Percentiles rank a stretch among this genome's conserved stretches.
Evolutionary conservation across 192 early-diverging fungal species (phyloP).

Genomic region (Linnemannia schmuckeri): DNA sequence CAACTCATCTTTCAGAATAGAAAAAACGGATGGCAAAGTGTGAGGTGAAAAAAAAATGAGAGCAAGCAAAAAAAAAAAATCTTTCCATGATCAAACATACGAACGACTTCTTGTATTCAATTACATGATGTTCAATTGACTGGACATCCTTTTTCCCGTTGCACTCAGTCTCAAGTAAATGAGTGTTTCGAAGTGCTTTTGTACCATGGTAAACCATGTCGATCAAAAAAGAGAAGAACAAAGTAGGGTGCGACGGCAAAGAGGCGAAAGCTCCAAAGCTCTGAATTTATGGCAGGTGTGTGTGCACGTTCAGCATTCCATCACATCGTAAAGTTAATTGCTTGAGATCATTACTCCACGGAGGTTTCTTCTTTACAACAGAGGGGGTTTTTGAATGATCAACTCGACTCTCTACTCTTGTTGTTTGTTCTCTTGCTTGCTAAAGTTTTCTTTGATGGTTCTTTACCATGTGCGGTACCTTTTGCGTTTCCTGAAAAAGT

Average conservation of each 20-base stretch:
- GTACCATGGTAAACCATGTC: not conserved
- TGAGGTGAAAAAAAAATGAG: not conserved
- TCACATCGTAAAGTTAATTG: not conserved
- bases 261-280: conserved; percentile 17
- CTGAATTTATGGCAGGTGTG: too few relatives aligned
- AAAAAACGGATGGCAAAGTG: not conserved
- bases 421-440: conserved; percentile 1
- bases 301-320: conserved; percentile 1
- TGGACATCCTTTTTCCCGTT: not conserved
- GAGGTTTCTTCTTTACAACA: not conserved
- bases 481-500: not conserved
- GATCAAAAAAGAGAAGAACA: not conserved
- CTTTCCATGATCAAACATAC: too few relatives aligned
- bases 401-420: not conserved
- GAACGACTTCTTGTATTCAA: not conserved
- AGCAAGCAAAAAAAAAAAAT: not conserved
- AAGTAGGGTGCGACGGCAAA: not conserved
- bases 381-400: not conserved
- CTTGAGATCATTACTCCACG: not conserved
- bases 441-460: not conserved
- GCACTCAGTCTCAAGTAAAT: too few relatives aligned
- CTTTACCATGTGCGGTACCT: conserved; percentile 6
- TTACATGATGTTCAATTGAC: not conserved
- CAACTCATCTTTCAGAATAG: not conserved
- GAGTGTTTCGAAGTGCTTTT: too few relatives aligned